Conservation (phyloP, 169 alveolate species). For the Plasmodium sp. region DNA sequence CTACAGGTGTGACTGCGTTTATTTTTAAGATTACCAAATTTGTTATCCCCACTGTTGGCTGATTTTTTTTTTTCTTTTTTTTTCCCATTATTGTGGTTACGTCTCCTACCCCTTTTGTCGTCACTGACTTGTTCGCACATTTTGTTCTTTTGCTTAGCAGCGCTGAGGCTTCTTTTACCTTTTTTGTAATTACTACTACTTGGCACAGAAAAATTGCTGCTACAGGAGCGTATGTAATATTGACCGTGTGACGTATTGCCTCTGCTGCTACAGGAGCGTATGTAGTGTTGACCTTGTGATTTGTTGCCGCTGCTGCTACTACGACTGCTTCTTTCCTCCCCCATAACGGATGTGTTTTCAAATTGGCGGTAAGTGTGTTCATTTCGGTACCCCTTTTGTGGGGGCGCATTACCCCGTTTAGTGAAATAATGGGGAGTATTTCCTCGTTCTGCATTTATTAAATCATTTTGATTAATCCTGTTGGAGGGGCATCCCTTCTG, state of each 20-base stretch:
- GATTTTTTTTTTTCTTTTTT: background rate
- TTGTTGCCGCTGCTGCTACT: background rate
- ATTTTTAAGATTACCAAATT: slow-evolving; percentile 1
- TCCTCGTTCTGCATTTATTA: background rate
- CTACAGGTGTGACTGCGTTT: background rate
- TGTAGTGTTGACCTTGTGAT: background rate
- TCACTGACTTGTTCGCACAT: background rate
- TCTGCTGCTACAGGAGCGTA: background rate
- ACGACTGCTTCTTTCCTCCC: background rate
- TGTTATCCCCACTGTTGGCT: background rate
- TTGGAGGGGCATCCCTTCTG: background rate
- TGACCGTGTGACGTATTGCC: background rate
- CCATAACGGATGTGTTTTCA: background rate
- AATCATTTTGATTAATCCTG: background rate
- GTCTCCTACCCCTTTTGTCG: background rate
- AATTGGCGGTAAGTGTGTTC: background rate
- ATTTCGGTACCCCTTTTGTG: background rate
- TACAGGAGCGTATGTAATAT: slow-evolving; percentile 1
- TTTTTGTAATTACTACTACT: background rate
- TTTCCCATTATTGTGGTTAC: background rate
- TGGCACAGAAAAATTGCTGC: background rate
- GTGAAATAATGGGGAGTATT: background rate
- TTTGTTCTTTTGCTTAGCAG: background rate
- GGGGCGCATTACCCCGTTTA: background rate
- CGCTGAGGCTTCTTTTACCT: background rate